Percentiles rank a stretch among this genome's conserved stretches.
Conservation (phyloP, 371 early-diverging fungal species). For the Rhizopus arrhizus region DNA sequence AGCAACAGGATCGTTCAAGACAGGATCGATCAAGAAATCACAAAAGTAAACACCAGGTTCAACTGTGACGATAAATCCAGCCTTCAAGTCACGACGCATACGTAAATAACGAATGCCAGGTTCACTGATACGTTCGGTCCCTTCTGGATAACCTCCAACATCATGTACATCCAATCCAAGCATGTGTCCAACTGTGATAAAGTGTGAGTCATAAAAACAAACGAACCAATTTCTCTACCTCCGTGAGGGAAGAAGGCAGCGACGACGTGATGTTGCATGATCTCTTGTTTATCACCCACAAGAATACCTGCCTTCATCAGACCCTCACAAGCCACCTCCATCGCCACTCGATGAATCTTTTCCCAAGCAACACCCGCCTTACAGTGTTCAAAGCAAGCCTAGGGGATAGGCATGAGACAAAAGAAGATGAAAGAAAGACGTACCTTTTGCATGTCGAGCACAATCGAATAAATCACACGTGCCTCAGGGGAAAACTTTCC, state of each 20-base stretch:
- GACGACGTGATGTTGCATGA: constrained; percentile 72
- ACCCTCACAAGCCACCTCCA: constrained; percentile 73
- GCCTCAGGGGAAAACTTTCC: constrained; percentile 78
- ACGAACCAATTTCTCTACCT: constrained; percentile 36
- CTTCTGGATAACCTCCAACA: constrained; percentile 85
- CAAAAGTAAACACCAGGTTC: constrained; percentile 88
- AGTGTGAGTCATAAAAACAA: constrained; percentile 15
- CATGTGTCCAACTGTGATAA: constrained; percentile 55
- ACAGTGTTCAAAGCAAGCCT: constrained; percentile 60
- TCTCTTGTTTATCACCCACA: constrained; percentile 67
- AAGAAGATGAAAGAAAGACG: constrained; percentile 15
- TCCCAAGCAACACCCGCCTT: constrained; percentile 87
- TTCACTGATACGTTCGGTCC: constrained; percentile 73
- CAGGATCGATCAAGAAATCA: constrained; percentile 60
- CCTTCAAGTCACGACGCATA: constrained; percentile 77
- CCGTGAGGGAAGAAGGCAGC: constrained; percentile 94
- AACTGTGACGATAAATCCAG: constrained; percentile 89
- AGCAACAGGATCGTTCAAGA: constrained; percentile 57
- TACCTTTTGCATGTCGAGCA: constrained; percentile 83
- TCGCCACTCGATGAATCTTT: constrained; percentile 84
- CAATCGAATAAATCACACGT: constrained; percentile 79
- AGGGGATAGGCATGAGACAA: neutral
- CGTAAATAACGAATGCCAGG: constrained; percentile 88
- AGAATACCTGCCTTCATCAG: constrained; percentile 76
- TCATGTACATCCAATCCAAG: constrained; percentile 89